Evolutionary conservation across 1,284 basidiomycete genomes (phyloP).

Genomic region (Cryptococcus amylolentus): DNA sequence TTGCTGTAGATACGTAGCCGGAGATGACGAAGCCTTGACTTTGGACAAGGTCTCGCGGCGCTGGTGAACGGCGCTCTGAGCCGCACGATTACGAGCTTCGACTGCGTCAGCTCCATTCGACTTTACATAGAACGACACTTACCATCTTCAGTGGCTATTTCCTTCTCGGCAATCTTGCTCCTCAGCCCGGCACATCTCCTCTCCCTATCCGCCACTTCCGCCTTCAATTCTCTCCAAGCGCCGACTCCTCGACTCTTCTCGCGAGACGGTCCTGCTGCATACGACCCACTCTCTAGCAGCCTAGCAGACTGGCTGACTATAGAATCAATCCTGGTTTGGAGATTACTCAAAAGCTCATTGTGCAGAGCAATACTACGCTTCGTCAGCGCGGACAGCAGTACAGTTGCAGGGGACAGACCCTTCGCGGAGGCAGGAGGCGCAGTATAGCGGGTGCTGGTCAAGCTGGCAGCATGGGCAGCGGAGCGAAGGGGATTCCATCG

Average conservation of each 20-base stretch:
- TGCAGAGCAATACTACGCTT: conserved; percentile 16
- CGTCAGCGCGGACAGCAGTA: not conserved
- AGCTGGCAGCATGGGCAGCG: conserved; percentile 28
- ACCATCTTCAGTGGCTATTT: conserved; percentile 14
- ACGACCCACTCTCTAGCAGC: too few species aligned
- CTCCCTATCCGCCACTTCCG: conserved; percentile 27
- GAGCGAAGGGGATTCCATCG: not conserved
- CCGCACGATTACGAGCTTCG: not conserved
- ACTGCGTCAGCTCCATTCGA: not conserved
- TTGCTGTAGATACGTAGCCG: not conserved
- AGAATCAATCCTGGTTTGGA: conserved; percentile 12
- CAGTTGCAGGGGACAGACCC: conserved; percentile 20
- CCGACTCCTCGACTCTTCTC: conserved; percentile 1
- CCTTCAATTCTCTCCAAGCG: conserved; percentile 33
- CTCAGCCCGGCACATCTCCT: conserved; percentile 18
- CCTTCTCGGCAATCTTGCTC: conserved; percentile 7
- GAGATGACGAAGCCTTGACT: not conserved
- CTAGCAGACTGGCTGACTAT: conserved; percentile 6
- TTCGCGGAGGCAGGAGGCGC: conserved; percentile 29
- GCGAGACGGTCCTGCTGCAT: too few species aligned
- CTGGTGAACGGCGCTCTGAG: not conserved
- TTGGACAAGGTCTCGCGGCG: not conserved
- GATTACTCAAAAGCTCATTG: conserved; percentile 7
- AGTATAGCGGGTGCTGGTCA: conserved; percentile 26
- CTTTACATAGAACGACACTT: conserved; percentile 1